Evolutionary conservation across 495 filamentous ascomycete genomes (phyloP).

Genomic region (Penicillium odoratum): DNA sequence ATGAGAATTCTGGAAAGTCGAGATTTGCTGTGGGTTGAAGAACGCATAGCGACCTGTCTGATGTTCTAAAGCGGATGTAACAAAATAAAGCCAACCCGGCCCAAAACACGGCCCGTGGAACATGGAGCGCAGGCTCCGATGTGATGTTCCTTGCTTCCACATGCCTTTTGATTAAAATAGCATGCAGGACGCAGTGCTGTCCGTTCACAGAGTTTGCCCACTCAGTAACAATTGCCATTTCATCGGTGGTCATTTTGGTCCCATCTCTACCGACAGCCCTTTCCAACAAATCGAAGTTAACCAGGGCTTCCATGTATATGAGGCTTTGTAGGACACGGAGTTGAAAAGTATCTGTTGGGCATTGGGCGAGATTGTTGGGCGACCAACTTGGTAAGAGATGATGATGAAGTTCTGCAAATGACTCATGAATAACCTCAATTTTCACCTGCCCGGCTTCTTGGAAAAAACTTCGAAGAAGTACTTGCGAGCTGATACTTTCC

Average conservation of each 20-base stretch:
- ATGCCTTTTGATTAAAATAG: not conserved
- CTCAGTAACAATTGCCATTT: not conserved
- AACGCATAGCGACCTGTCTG: not conserved
- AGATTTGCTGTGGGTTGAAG: not conserved
- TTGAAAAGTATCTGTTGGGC: not conserved
- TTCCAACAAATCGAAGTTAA: not conserved
- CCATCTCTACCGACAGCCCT: not conserved
- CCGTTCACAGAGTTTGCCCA: not conserved
- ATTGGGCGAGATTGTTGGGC: not conserved
- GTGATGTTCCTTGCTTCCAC: not conserved
- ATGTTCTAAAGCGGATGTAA: not conserved
- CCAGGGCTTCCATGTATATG: not conserved
- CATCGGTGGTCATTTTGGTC: too few relatives aligned
- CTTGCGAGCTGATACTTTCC: not conserved
- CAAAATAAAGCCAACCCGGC: not conserved
- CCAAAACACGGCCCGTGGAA: not conserved
- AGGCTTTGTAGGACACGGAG: not conserved
- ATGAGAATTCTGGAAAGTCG: not conserved
- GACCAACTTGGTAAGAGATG: not conserved
- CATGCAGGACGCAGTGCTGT: not conserved
- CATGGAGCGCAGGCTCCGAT: not conserved
- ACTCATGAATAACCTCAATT: too few relatives aligned
- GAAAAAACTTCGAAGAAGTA: not conserved
- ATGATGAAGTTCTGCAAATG: not conserved
- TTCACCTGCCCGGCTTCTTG: not conserved